Evolutionary conservation across 2,329 filamentous ascomycete genomes (phyloP), one percentile per base, ranked within the genome.

Genomic region (Beauveria varroae): DNA sequence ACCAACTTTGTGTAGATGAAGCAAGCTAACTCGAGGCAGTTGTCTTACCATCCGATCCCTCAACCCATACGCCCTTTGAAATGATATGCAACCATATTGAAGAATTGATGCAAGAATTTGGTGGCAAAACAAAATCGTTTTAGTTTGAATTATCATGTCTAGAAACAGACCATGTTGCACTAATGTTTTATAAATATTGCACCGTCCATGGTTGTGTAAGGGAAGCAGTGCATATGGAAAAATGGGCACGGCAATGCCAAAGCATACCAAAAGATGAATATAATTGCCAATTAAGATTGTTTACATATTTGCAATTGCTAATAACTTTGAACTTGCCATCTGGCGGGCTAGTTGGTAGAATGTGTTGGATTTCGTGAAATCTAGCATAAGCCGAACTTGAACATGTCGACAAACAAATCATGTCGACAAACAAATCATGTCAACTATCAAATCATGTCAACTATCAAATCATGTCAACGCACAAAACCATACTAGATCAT

Each of bases 31-130:
- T 72, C 64, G 34, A 30, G 16, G 26, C 18, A 92, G 89, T 68
- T 93, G 89, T 79, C 75, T 93, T 74, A 92, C 89, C n/a, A 92
- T 92, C 70, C 86, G 89, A 64, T 91, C 89, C 44, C 77, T 92
- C 69, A 93, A 93, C 79, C 89, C 89, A 18, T 93, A 88, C 72
- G 89, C 89, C 59, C 75, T 86, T 68, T 85, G 73, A 73, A 14
- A 59, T 43, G 57, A 44, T 44, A 22, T 26, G 47, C n/a, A 37
- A n/a, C 12, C 24, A 44, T 52, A 22, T 52, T 40, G 47, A 51
- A 52, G 24, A 59, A 44, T 24, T 34, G 47, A 44, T 30, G 37
- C 16, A 49, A 52, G 12, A 34, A n/a, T 6, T 30, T 28, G 34
- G 46, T 4, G 24, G 44, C 10, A 49, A 10, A 51, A 28, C 47